Evolutionary conservation across 495 filamentous ascomycete species (phyloP).

Genomic region (Gamarada debralockiae): DNA sequence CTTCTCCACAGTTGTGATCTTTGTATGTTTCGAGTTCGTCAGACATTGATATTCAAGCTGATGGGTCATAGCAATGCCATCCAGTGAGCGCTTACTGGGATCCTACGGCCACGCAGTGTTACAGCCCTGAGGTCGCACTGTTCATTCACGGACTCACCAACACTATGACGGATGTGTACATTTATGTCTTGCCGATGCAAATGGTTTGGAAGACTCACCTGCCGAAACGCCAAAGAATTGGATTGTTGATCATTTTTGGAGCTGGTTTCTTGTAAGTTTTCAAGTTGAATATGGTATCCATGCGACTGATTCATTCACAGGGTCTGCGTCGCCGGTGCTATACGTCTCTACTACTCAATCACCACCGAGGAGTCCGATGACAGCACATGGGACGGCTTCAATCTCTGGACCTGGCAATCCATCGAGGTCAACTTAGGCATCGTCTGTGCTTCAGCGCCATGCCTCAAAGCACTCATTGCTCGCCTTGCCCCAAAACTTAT

Average conservation of each 20-base stretch:
- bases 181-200: slow-evolving; percentile 44
- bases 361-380: neutral
- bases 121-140: neutral
- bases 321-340: slow-evolving; percentile 2
- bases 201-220: slow-evolving; percentile 41
- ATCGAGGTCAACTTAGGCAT: slow-evolving; percentile 9
- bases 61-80: slow-evolving; percentile 8
- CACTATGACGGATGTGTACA: slow-evolving; percentile 28
- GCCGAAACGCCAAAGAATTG: slow-evolving; percentile 41
- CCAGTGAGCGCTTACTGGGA: slow-evolving; percentile 9
- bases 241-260: slow-evolving; percentile 41
- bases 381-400: slow-evolving; percentile 8
- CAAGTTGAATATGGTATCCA: neutral
- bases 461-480: neutral
- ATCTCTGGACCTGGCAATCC: slow-evolving; percentile 3
- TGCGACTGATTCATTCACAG: neutral
- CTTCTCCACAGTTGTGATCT: slow-evolving; percentile 3
- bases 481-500: slow-evolving; percentile 2
- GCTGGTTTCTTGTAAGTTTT: slow-evolving; percentile 44
- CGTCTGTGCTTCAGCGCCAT: slow-evolving; percentile 9
- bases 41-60: neutral
- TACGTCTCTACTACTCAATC: slow-evolving; percentile 9
- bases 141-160: slow-evolving; percentile 19
- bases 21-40: slow-evolving; percentile 1
- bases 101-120: neutral